These are phyloP conservation scores for Ricinus communis DNA, from an alignment of 345 rosid genomes.

Conservation along the genomic window DNA sequence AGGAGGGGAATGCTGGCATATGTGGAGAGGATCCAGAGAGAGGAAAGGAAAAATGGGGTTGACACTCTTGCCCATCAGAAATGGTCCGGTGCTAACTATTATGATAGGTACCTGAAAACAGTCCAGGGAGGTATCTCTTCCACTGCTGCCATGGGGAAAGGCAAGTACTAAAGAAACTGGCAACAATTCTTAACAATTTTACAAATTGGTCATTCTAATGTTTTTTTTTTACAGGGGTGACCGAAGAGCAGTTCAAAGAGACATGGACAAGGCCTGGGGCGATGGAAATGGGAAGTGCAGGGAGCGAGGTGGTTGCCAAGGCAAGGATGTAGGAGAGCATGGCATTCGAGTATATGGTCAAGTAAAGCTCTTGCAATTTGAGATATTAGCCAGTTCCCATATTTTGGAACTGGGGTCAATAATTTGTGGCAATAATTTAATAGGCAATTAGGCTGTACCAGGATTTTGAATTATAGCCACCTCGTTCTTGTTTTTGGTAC, in stretches of 20 bases:
- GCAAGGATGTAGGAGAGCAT: slow-evolving; percentile 72
- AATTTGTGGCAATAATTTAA: slow-evolving; percentile 31
- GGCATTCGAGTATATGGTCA: background rate
- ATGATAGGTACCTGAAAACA: slow-evolving; percentile 82
- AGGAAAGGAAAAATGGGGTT: slow-evolving; percentile 88
- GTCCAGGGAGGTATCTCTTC: slow-evolving; percentile 96
- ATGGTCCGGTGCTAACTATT: slow-evolving; percentile 97
- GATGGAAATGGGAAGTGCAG: slow-evolving; percentile 39
- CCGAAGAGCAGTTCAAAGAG: slow-evolving; percentile 96
- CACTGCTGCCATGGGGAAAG: slow-evolving; percentile 99
- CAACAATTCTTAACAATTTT: background rate
- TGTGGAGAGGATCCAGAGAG: slow-evolving; percentile 95
- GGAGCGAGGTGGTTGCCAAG: slow-evolving; percentile 62
- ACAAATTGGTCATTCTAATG: too few species aligned
- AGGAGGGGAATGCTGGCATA: slow-evolving; percentile 91
- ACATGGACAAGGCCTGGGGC: slow-evolving; percentile 77
- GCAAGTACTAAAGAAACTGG: slow-evolving; percentile 32
- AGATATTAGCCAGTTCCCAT: slow-evolving; percentile 26
- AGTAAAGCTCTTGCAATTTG: background rate
- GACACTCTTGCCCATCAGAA: slow-evolving; percentile 97
- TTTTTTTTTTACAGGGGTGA: slow-evolving; percentile 54
- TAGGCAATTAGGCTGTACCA: slow-evolving; percentile 16
- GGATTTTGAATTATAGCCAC: slow-evolving; percentile 15
- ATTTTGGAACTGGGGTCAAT: slow-evolving; percentile 32
- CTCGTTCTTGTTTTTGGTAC: background rate